phyloP scores from a whole-genome alignment of 306 rosid species.

The Argentina anserina region DNA sequence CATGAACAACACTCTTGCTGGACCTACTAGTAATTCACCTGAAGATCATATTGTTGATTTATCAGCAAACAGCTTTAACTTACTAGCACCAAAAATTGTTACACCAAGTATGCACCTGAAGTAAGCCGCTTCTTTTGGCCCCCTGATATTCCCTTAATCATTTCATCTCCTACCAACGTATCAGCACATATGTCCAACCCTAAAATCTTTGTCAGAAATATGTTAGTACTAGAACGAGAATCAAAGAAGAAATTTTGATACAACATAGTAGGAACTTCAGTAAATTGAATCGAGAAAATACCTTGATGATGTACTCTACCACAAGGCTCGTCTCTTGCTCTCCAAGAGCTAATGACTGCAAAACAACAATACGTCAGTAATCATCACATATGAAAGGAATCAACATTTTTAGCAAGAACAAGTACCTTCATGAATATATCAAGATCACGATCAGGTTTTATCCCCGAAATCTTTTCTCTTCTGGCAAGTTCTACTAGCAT shows the following conservation, averaged over 20 bases:
- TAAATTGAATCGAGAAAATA: constrained; percentile 36
- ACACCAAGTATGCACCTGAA: constrained; percentile 54
- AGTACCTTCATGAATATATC: constrained; percentile 92
- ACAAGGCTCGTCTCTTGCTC: constrained; percentile 82
- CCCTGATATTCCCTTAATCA: constrained; percentile 98
- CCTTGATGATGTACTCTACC: constrained; percentile 94
- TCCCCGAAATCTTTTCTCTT: constrained; percentile 89
- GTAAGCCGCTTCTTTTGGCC: constrained; percentile 99
- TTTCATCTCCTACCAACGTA: constrained; percentile 98
- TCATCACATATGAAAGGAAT: neutral
- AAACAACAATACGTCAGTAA: constrained; percentile 9
- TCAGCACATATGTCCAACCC: constrained; percentile 99
- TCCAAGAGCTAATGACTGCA: constrained; percentile 89
- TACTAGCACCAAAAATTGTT: neutral
- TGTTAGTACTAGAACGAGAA: constrained; percentile 40
- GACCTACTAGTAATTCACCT: constrained; percentile 95
- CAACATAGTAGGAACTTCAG: neutral
- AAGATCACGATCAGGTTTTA: constrained; percentile 95
- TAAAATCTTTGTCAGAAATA: constrained; percentile 84
- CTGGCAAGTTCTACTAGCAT: constrained; percentile 94
- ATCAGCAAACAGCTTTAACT: constrained; percentile 31
- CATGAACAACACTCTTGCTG: constrained; percentile 97
- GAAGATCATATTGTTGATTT: constrained; percentile 31
- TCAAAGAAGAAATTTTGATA: neutral
- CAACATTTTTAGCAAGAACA: constrained; percentile 17